Base-by-base conservation (phyloP, 768 basidiomycete species). In the Sporobolomyces pararoseus region DNA sequence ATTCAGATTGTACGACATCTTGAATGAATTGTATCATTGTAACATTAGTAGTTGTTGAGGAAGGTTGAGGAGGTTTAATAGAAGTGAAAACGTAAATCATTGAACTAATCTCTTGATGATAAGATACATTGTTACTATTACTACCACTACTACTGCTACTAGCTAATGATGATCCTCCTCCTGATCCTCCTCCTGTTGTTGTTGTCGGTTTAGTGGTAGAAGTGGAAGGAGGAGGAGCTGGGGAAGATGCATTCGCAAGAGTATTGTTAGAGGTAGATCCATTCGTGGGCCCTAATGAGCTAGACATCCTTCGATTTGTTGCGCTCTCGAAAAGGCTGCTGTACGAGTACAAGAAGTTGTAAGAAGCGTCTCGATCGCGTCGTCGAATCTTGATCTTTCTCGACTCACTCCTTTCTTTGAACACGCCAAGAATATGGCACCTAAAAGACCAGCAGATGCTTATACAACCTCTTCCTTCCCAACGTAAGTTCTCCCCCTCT, bases 11-110 rank as follows among this genome's bases (percentile, higher is more conserved):
- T 25, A 95, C 89, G 59, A 95, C 91, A 77, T 98, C 93, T 79
- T 97, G 93, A n/a, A 98, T 90, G 37, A 93, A 85, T 76, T 90
- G 90, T 19, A 93, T 89, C 0, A 94, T 92, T 64, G 91, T 91
- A n/a, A n/a, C n/a, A n/a, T n/a, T n/a, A n/a, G n/a, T n/a, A n/a
- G 19, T 84, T 83, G 63, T 87, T 85, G 91, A 66, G 95, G 91
- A 17, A 7, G 46, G 46, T 12, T 12, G 13, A 13, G 46, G 46
- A 23, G 46, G 6, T 78, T 92, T 89, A 4, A 95, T 89, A 81
- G 94, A 92, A 13, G 92, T 92, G 79, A 96, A 95, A 51, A 96
- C 94, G 77, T 95, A 96, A n/a, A 37, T 34, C 34, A 35, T 60
- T 52, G 31, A 25, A 0, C 23, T 10, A 25, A 72, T 68, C 42